phyloP scores from a whole-genome alignment of 345 rosid genomes.

The Syzygium oleosum region DNA sequence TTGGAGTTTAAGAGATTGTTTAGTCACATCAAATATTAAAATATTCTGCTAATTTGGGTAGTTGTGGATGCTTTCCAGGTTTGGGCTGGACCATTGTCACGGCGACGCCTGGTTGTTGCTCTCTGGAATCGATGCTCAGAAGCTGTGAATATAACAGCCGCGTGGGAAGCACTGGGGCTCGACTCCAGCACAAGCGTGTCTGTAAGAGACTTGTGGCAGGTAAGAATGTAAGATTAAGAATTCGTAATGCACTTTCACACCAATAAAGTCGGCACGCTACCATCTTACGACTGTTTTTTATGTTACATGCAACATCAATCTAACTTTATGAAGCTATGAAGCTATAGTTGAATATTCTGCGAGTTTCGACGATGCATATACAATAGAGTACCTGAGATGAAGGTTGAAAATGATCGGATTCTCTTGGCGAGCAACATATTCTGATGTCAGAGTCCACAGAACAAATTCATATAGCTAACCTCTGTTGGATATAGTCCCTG shows the following conservation, averaged over 20 bases:
- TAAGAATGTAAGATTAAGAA: conserved; percentile 2
- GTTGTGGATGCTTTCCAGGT: conserved; percentile 27
- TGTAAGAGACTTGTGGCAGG: conserved; percentile 90
- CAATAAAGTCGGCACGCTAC: background rate
- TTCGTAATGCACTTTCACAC: background rate
- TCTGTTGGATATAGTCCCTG: background rate
- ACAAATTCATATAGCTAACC: background rate
- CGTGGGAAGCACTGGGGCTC: conserved; percentile 70
- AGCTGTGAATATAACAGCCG: conserved; percentile 55
- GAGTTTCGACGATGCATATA: background rate
- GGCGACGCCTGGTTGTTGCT: conserved; percentile 60
- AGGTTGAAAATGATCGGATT: background rate
- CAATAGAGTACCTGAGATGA: background rate
- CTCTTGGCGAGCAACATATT: background rate
- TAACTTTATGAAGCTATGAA: background rate
- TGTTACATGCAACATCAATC: background rate
- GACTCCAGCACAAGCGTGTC: conserved; percentile 55
- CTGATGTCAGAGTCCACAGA: background rate
- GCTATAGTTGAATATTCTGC: background rate
- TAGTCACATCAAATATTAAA: background rate
- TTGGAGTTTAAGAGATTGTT: background rate
- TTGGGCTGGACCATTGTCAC: conserved; percentile 95
- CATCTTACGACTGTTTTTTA: background rate
- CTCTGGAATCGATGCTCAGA: conserved; percentile 84
- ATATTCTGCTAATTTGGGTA: background rate